phyloP scores from a whole-genome alignment of 148 eudicot species.

The Fagopyrum tataricum region DNA sequence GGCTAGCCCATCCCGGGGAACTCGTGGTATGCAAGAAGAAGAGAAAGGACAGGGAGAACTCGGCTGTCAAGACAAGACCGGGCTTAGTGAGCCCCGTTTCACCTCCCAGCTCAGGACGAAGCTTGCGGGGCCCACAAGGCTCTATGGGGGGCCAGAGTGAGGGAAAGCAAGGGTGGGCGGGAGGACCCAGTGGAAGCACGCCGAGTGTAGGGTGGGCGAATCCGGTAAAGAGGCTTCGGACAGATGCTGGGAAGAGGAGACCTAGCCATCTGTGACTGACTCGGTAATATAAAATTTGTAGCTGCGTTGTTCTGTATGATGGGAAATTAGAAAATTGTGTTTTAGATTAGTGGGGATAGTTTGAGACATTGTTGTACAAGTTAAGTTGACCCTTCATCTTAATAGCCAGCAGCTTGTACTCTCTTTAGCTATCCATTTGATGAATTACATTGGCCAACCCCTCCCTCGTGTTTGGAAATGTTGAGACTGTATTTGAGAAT shows the following conservation, averaged over 20 bases:
- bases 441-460: not conserved
- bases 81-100: constrained; percentile 71
- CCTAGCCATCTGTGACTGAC: constrained; percentile 54
- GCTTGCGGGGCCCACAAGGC: constrained; percentile 64
- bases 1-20: constrained; percentile 67
- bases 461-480: too few species aligned
- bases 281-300: not conserved
- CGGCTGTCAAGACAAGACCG: constrained; percentile 23
- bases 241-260: constrained; percentile 74
- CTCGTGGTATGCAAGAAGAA: constrained; percentile 87
- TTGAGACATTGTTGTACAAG: not conserved
- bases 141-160: constrained; percentile 35
- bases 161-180: constrained; percentile 9
- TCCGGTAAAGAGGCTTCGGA: constrained; percentile 80
- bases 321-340: not conserved
- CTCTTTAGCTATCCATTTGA: not conserved
- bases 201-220: constrained; percentile 64
- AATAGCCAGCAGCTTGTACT: not conserved
- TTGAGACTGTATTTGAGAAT: too few species aligned
- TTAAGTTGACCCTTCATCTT: not conserved
- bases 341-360: constrained; percentile 7
- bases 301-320: not conserved
- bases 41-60: constrained; percentile 74
- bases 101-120: constrained; percentile 54
- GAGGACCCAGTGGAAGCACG: not conserved